Evolutionary conservation across 139 green algal genomes (phyloP).

Genomic region (Picochlorum costavermella): DNA sequence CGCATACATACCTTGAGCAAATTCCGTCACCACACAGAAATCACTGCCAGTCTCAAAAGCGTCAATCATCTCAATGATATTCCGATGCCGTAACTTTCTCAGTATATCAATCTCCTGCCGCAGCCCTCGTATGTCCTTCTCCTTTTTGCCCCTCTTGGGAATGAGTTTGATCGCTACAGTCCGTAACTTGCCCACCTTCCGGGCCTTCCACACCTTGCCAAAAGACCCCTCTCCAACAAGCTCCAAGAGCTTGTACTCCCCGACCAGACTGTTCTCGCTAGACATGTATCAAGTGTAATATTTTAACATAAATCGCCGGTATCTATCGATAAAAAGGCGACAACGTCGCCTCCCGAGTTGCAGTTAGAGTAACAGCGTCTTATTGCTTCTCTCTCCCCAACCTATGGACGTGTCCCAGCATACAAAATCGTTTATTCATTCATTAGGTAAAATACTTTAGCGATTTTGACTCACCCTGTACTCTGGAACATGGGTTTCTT

Average conservation of each 20-base stretch:
- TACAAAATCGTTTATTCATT: too few species aligned
- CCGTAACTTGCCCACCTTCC: conserved; percentile 76
- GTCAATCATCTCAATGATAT: conserved; percentile 59
- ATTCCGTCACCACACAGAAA: conserved; percentile 96
- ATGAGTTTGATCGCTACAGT: conserved; percentile 99
- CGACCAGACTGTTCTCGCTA: conserved; percentile 34
- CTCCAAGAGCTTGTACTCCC: conserved; percentile 90
- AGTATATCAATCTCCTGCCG: conserved; percentile 84
- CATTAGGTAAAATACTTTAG: too few species aligned
- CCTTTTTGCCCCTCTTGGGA: conserved; percentile 86
- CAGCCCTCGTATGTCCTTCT: conserved; percentile 87
- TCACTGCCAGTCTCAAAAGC: conserved; percentile 92
- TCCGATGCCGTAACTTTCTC: conserved; percentile 73
- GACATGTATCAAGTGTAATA: not conserved
- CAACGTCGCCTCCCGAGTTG: too few species aligned
- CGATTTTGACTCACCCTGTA: too few species aligned
- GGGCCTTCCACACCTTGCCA: conserved; percentile 95
- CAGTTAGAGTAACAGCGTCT: too few species aligned
- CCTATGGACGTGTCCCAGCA: too few species aligned
- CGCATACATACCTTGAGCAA: conserved; percentile 62
- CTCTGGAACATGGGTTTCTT: too few species aligned
- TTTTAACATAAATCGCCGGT: too few species aligned
- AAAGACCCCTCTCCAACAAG: conserved; percentile 92
- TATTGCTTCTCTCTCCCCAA: too few species aligned
- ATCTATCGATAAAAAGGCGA: too few species aligned